Evolutionary conservation across 2,329 filamentous ascomycete species (phyloP), one percentile per base, ranked within the genome.

Genomic region (Pseudogymnoascus sp.): DNA sequence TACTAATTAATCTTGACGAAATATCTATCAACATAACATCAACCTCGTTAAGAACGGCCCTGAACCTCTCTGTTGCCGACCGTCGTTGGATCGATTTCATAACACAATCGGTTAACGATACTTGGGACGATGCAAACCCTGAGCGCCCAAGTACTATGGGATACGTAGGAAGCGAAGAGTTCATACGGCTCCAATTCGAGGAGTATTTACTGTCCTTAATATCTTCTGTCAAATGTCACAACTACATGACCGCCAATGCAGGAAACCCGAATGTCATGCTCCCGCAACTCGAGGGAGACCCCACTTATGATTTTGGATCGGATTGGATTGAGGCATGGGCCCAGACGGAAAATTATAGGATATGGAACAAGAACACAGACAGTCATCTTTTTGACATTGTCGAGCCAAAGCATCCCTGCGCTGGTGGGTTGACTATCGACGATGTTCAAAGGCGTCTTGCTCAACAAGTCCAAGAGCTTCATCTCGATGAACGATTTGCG

Each of bases 81-180:
- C 85, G 95, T 64, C 84, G 95, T 63, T 99, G 95, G 93, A 97
- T 99, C 69, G 95, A 99, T 76, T 93, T 92, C 69, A 83, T 99
- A 62, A 96, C 92, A 0, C 91, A 96, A 70, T 90, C 92, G 40
- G 91, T 99, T 21, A 90, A 95, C 70, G 92, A 97, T 67, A 97
- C 95, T 0, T 99, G 95, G 95, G 95, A 99, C 72, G 91, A 96
- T 43, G 80, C 86, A 3, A 93, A 97, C 71, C 95, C 95, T 0
- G 85, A 86, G 66, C 84, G 90, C 59, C 95, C 95, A n/a, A 97
- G 92, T 71, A 96, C 91, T 1, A 88, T 97, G 80, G 93, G 93
- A 31, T 99, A 97, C 72, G 87, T 91, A 38, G 95, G 95, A 31
- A 97, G 92, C 66, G 95, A 99, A 77, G 95, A 97, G 73, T 97